Evolutionary conservation across 768 basidiomycete species (phyloP), one percentile per base, ranked within the genome.

Genomic region (Tricholoma terreum): DNA sequence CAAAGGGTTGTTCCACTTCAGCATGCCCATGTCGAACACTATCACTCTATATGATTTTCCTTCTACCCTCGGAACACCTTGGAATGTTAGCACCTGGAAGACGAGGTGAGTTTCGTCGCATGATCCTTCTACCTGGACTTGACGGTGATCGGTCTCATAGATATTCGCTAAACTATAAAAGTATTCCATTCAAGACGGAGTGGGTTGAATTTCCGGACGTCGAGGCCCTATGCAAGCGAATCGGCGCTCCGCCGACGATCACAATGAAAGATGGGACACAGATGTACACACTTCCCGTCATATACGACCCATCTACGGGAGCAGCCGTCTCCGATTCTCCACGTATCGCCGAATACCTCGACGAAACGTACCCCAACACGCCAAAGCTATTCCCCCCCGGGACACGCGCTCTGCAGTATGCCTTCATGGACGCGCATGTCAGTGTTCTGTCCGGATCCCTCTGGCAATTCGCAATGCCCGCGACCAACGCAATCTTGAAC

Each of bases 51-150:
- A 80, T 67, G 80, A 82, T 55, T 75, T 82, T 36, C 75, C 76
- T n/a, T 70, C 71, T 31, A 67, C 62, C 31, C 55, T 62, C 1
- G 56, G 11, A 38, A 66, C 63, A 9, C 67, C 72, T 11, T 80
- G 76, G 75, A 77, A 77, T 4, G 74, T 77, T 5, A 81, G 79
- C 57, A 74, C 75, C 22, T 79, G 74, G 75, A 80, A 78, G 62
- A 66, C 71, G 14, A 66, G 81, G 80, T 76, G 33, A 45, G 69
- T 21, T 8, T n/a, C 11, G n/a, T n/a, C n/a, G n/a, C n/a, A n/a
- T 6, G n/a, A n/a, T 21, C 30, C 3, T 15, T 6, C 27, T 15
- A 40, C 35, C 14, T 43, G 34, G 6, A 21, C 19, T n/a, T 40
- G n/a, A 34, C 46, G 1, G 30, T 8, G 40, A 8, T 42, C n/a